Conservation (phyloP, 768 basidiomycete species). For the Kwoniella heveanensis region DNA sequence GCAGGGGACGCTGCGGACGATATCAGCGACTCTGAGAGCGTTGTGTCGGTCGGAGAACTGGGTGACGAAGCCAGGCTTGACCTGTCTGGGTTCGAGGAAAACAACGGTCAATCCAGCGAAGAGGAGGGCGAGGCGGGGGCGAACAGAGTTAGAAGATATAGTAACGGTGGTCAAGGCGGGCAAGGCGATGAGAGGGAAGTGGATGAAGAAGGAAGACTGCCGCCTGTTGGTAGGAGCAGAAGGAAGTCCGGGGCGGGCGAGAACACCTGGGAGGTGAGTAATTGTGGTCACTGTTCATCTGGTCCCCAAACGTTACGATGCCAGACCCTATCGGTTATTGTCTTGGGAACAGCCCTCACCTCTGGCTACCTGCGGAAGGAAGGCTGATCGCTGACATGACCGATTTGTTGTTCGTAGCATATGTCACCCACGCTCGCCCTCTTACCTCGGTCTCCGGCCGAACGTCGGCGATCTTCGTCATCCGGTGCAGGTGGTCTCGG, state of each 20-base stretch:
- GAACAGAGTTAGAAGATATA: neutral
- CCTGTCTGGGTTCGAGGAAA: slow-evolving; percentile 52
- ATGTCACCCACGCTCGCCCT: slow-evolving; percentile 96
- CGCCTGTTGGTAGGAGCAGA: slow-evolving; percentile 65
- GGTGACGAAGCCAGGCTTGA: slow-evolving; percentile 73
- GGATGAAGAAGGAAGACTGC: slow-evolving; percentile 48
- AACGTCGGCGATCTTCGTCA: slow-evolving; percentile 69
- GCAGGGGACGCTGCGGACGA: slow-evolving; percentile 62
- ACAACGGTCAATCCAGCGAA: neutral
- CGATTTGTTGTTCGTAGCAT: slow-evolving; percentile 64
- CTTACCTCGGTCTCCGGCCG: slow-evolving; percentile 85
- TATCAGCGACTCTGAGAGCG: slow-evolving; percentile 93
- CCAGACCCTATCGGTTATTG: too few species aligned
- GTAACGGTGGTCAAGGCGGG: neutral
- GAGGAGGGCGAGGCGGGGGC: slow-evolving; percentile 3
- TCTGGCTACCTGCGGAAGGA: too few species aligned
- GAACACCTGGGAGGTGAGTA: slow-evolving; percentile 92
- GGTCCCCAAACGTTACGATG: too few species aligned
- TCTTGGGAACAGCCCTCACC: too few species aligned
- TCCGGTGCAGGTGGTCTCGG: slow-evolving; percentile 56
- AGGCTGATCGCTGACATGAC: too few species aligned
- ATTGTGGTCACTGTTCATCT: neutral
- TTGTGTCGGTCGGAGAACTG: slow-evolving; percentile 83
- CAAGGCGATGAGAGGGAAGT: slow-evolving; percentile 34
- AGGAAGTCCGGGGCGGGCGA: slow-evolving; percentile 63